Evolutionary conservation across 164 flowering plant species (phyloP).

Genomic region (Tetracentron sinense): DNA sequence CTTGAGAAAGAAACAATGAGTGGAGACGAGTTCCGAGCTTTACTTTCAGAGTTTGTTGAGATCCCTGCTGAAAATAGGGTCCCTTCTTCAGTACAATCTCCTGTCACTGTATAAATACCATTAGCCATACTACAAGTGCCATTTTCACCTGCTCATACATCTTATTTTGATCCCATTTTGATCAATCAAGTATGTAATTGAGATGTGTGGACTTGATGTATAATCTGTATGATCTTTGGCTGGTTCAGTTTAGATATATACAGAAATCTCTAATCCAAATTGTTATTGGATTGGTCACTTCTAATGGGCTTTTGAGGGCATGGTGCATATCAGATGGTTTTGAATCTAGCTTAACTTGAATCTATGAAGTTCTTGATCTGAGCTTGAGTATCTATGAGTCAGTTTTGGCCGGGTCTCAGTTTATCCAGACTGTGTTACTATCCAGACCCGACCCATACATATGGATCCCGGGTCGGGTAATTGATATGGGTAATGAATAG

Average conservation of each 20-base stretch:
- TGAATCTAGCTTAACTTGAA: too few species aligned
- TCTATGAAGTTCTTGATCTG: too few species aligned
- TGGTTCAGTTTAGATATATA: background rate
- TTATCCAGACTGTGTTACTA: too few species aligned
- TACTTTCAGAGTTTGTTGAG: slow-evolving; percentile 73
- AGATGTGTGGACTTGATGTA: background rate
- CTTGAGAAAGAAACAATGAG: slow-evolving; percentile 77
- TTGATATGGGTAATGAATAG: too few species aligned
- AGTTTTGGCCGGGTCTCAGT: too few species aligned
- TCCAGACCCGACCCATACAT: too few species aligned
- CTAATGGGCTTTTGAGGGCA: too few species aligned
- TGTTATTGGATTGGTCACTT: background rate
- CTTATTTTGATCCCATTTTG: background rate
- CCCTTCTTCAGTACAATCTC: slow-evolving; percentile 42
- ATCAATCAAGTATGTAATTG: too few species aligned
- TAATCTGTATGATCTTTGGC: background rate
- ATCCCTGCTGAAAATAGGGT: slow-evolving; percentile 86
- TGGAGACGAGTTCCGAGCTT: slow-evolving; percentile 82
- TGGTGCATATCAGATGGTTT: too few species aligned
- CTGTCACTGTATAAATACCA: slow-evolving; percentile 48
- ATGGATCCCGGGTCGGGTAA: too few species aligned
- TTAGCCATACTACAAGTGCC: background rate
- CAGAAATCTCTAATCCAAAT: background rate
- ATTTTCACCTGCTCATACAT: too few species aligned
- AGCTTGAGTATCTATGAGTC: too few species aligned